Base-by-base conservation (phyloP, 1,139 yeast genomes). In the Suhomyces choctaworum region DNA sequence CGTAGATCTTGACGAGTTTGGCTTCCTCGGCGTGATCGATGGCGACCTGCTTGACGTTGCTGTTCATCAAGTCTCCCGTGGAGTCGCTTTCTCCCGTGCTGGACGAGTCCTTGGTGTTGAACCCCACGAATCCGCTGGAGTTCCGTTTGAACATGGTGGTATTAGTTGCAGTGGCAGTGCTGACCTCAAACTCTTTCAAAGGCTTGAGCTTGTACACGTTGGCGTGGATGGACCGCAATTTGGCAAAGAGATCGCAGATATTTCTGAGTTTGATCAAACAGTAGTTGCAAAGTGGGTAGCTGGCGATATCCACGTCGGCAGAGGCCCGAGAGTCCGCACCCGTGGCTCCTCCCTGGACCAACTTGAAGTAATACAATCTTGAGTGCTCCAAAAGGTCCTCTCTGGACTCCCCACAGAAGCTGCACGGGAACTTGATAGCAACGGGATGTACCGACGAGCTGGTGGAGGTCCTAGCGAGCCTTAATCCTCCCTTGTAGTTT, bases 231-330 rank as follows among this genome's bases (percentile, higher is more conserved):
- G 83, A 70, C 46, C 95, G 71, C 44, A 88, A 61, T 48, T 84
- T 80, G 36, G 92, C 82, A 60, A 81, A 79, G 50, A 85, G 73
- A 45, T 88, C 92, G 64, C 96, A 81, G 21, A 82, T 78, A 41
- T 85, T 79, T 48, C 97, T 75, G 34, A 89, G 74, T 49, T 88
- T 81, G 37, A 82, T 73, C 33, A 90, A 68, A 62, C 97, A 92
- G 53, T 78, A 82, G 47, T 82, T 82, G 57, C 97, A 92, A 31
- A 90, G 66, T n/a, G 95, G 88, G 50, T 84, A 83, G 32, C 54
- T 52, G 11, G 63, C 68, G 21, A 63, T 46, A 7, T 60, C 62
- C 22, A 57, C 64, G 12, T 44, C 43, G 4, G 34, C 24, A 29
- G 27, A 25, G 29, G 39, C 34, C 16, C 25, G 26, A 25, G 34